Percentiles rank a stretch among this genome's conserved stretches.
These are phyloP conservation scores for Tuber magnatum DNA, from an alignment of 495 filamentous ascomycete genomes.

Conservation along the genomic window DNA sequence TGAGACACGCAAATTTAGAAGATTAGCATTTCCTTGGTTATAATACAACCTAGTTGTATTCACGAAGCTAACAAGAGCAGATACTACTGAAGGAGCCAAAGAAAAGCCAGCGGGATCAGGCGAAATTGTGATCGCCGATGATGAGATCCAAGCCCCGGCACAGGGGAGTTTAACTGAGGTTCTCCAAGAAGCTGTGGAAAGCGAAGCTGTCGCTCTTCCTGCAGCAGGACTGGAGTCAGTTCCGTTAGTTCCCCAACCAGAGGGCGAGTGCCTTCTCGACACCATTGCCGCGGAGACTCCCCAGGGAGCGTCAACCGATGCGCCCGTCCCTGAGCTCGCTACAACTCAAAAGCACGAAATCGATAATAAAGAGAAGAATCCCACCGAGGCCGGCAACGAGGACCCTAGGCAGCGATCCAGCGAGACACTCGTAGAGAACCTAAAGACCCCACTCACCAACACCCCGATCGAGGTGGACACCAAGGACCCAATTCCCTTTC, in stretches of 20 bases:
- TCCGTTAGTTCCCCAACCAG: not conserved
- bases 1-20: not conserved
- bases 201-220: not conserved
- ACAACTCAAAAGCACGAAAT: conserved; percentile 4
- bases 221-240: not conserved
- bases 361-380: not conserved
- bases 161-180: not conserved
- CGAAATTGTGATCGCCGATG: not conserved
- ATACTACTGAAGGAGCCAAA: not conserved
- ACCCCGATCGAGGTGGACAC: not conserved
- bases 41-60: conserved; percentile 2
- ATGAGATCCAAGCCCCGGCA: not conserved
- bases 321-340: not conserved
- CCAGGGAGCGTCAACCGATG: not conserved
- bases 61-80: not conserved
- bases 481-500: not conserved
- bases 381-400: conserved; percentile 6
- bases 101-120: not conserved
- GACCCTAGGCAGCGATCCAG: not conserved
- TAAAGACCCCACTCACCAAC: not conserved
- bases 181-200: not conserved
- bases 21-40: not conserved
- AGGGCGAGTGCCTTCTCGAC: conserved; percentile 1
- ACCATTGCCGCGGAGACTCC: not conserved
- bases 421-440: not conserved